Conservation (phyloP, 768 basidiomycete genomes). For the Coprinellus micaceus region DNA sequence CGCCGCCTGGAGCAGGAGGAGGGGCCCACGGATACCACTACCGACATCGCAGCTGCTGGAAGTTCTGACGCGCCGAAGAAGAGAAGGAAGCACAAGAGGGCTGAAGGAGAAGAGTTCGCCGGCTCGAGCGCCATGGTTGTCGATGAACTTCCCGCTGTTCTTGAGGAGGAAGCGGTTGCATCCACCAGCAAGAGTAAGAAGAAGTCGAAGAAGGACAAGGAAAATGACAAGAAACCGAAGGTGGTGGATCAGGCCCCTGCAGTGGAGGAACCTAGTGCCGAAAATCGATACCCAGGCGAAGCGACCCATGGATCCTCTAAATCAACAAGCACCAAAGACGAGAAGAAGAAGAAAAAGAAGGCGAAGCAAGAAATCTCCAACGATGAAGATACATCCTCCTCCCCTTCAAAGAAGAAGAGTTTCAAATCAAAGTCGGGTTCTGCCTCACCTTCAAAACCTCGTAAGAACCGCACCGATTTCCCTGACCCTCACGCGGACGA, state of each 20-base stretch:
- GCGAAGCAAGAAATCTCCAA: conserved; percentile 7
- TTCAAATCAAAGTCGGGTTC: not conserved
- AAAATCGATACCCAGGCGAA: too few relatives aligned
- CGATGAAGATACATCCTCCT: not conserved
- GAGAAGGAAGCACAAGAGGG: conserved; percentile 16
- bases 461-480: conserved; percentile 41
- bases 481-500: conserved; percentile 40
- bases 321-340: not conserved
- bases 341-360: conserved; percentile 7
- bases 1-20: not conserved
- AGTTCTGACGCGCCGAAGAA: conserved; percentile 4
- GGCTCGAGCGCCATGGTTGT: not conserved
- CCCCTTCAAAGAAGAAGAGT: conserved; percentile 3
- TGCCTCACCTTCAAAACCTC: conserved; percentile 20
- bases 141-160: too few relatives aligned
- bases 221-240: conserved; percentile 19
- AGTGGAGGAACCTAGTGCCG: conserved; percentile 5
- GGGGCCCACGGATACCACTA: not conserved
- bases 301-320: too few relatives aligned
- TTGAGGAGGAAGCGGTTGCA: too few relatives aligned
- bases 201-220: conserved; percentile 9
- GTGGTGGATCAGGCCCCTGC: conserved; percentile 4
- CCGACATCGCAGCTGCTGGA: not conserved
- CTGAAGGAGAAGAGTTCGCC: conserved; percentile 3
- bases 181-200: conserved; percentile 13